phyloP scores from a whole-genome alignment of 1,284 basidiomycete genomes.

The Ganoderma sp. region DNA sequence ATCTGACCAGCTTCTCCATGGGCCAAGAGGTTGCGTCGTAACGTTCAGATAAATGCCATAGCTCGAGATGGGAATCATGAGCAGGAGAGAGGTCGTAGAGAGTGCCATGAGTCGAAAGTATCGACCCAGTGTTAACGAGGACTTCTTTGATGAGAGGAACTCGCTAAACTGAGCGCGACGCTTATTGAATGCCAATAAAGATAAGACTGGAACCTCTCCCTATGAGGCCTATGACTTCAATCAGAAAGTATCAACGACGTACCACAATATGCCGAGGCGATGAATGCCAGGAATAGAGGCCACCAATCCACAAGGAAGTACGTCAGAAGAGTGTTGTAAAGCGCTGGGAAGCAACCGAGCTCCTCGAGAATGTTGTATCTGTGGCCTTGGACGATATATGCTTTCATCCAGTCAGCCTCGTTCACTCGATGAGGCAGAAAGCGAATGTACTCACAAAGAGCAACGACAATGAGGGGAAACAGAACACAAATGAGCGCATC shows the following conservation, averaged over 20 bases:
- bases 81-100: constrained; percentile 45
- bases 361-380: constrained; percentile 48
- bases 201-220: constrained; percentile 45
- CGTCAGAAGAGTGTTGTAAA: constrained; percentile 40
- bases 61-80: constrained; percentile 41
- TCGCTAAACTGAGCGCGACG: constrained; percentile 39
- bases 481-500: constrained; percentile 56
- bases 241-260: too few relatives aligned
- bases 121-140: constrained; percentile 42
- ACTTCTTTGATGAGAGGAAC: constrained; percentile 36
- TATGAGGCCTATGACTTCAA: too few relatives aligned
- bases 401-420: too few relatives aligned
- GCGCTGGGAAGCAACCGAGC: constrained; percentile 45
- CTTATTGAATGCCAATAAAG: constrained; percentile 33
- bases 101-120: constrained; percentile 61
- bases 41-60: constrained; percentile 41
- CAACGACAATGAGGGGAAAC: constrained; percentile 56
- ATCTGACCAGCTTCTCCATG: constrained; percentile 61
- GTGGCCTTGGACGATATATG: constrained; percentile 36
- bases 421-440: too few relatives aligned
- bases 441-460: constrained; percentile 49
- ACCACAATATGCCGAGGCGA: constrained; percentile 44
- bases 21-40: constrained; percentile 35
- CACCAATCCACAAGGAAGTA: constrained; percentile 45
- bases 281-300: constrained; percentile 43